phyloP scores from a whole-genome alignment of 1,284 basidiomycete genomes.

The Quambalaria eucalypti region DNA sequence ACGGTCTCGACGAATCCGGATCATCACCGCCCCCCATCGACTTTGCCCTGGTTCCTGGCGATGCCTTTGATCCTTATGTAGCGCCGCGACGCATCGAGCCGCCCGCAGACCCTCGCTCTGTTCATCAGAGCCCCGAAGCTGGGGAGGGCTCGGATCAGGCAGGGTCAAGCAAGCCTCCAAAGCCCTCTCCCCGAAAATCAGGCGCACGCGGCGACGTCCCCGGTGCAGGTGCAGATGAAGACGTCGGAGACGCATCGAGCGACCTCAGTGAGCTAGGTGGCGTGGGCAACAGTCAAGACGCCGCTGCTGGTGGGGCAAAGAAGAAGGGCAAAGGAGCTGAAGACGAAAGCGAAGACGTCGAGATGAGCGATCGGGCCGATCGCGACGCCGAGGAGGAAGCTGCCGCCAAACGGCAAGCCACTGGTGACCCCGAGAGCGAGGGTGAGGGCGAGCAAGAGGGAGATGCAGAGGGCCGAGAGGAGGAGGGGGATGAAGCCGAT shows the following conservation, averaged over 20 bases:
- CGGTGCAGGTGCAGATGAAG: background rate
- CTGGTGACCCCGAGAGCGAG: background rate
- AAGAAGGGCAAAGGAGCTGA: background rate
- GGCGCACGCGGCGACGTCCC: background rate
- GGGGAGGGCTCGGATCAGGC: background rate
- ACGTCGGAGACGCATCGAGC: background rate
- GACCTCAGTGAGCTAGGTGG: background rate
- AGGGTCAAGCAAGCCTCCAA: background rate
- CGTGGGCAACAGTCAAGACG: background rate
- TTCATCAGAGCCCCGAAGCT: too few species aligned
- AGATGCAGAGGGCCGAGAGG: background rate
- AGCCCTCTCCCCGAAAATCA: background rate
- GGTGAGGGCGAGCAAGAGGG: background rate
- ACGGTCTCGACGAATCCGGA: too few species aligned
- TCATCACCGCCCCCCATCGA: too few species aligned
- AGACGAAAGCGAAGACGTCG: background rate
- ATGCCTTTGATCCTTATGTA: background rate
- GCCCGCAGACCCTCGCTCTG: too few species aligned
- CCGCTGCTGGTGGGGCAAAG: background rate
- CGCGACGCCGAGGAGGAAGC: background rate
- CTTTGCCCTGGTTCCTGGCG: background rate
- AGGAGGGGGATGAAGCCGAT: background rate
- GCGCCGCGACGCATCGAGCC: background rate
- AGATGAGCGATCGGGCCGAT: background rate
- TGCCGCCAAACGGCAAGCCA: background rate